Percentiles rank a stretch among this genome's conserved stretches.
Conservation (phyloP, 495 filamentous ascomycete species). For the Opeltia flavorubescens region DNA sequence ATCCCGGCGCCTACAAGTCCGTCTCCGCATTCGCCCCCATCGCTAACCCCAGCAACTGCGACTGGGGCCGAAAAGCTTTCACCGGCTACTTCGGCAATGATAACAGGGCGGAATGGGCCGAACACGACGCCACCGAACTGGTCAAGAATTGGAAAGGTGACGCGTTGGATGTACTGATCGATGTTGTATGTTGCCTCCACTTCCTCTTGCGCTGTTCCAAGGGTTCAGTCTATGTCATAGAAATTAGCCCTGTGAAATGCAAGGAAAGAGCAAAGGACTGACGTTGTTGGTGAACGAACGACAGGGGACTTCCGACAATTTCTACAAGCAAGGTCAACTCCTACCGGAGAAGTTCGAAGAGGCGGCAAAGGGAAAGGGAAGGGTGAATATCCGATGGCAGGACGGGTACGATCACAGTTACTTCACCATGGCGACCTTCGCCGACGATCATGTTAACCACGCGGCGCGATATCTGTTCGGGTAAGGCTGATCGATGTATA, state of each 20-base stretch:
- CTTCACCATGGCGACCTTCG: constrained; percentile 81
- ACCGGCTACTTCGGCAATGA: constrained; percentile 71
- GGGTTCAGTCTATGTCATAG: too few relatives aligned
- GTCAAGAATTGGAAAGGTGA: constrained; percentile 55
- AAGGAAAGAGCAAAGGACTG: too few relatives aligned
- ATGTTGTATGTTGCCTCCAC: constrained; percentile 44
- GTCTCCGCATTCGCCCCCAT: constrained; percentile 90
- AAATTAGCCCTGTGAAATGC: too few relatives aligned
- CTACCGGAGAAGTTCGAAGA: constrained; percentile 84
- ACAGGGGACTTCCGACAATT: constrained; percentile 80
- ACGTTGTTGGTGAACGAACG: not conserved
- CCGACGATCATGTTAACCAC: constrained; percentile 79
- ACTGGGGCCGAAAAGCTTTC: constrained; percentile 96
- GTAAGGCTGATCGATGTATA: constrained; percentile 20
- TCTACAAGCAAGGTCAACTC: constrained; percentile 86
- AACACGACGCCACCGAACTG: constrained; percentile 87
- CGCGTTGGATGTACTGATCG: constrained; percentile 60
- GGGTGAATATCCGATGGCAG: constrained; percentile 68
- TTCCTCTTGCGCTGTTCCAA: not conserved
- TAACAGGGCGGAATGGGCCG: constrained; percentile 59
- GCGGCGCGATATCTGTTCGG: constrained; percentile 68
- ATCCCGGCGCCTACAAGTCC: constrained; percentile 76
- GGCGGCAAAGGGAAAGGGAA: constrained; percentile 59
- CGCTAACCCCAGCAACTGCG: constrained; percentile 67
- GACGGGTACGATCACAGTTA: constrained; percentile 94